A percentile compares a stretch with the other conserved stretches of the same genome.
These are phyloP conservation scores for Symbiodinium natans DNA, from an alignment of 73 alveolate genomes.

Conservation along the genomic window DNA sequence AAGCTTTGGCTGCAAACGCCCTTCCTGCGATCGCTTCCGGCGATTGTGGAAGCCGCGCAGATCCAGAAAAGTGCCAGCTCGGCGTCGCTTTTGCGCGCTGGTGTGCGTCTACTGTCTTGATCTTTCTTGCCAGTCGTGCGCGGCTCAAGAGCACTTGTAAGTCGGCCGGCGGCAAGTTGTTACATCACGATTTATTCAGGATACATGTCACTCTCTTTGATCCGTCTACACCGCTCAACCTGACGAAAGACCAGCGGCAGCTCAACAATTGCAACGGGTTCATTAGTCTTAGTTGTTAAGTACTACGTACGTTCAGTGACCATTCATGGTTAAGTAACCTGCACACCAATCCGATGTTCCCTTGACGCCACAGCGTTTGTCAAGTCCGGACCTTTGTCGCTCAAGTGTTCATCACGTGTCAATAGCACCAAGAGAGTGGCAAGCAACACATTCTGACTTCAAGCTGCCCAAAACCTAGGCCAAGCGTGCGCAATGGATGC, in stretches of 20 bases:
- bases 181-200: not conserved
- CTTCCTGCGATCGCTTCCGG: slow-evolving; percentile 4
- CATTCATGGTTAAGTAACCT: not conserved
- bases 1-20: not conserved
- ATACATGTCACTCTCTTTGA: not conserved
- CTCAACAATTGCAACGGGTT: too few species aligned
- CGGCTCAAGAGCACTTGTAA: slow-evolving; percentile 6
- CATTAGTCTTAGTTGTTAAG: too few species aligned
- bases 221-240: not conserved
- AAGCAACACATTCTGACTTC: not conserved
- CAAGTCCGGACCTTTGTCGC: not conserved
- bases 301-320: too few species aligned
- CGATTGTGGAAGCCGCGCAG: slow-evolving; percentile 14
- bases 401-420: not conserved
- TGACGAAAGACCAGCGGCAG: not conserved
- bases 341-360: not conserved
- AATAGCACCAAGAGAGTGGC: not conserved
- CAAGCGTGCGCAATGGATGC: not conserved
- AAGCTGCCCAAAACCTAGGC: not conserved
- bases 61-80: not conserved
- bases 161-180: not conserved
- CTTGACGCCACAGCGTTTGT: not conserved
- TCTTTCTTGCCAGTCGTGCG: not conserved
- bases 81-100: not conserved
- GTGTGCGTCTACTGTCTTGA: not conserved